Evolutionary conservation across 2,329 filamentous ascomycete genomes (phyloP).

Genomic region (Beauveria medogensis): DNA sequence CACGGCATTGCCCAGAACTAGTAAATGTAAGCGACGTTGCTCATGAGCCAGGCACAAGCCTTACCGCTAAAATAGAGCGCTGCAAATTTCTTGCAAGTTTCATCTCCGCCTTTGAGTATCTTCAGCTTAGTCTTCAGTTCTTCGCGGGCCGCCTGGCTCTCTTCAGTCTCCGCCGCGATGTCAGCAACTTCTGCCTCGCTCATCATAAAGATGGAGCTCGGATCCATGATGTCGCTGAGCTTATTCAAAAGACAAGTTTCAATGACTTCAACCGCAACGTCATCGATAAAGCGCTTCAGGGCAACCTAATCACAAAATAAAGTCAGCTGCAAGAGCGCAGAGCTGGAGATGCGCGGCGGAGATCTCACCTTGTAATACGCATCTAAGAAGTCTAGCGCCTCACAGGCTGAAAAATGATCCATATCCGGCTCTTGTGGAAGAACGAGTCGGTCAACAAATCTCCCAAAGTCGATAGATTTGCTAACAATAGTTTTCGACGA

Average conservation of each 20-base stretch:
- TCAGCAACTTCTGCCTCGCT: slow-evolving; percentile 13
- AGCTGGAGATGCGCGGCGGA: not conserved
- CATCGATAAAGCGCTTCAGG: slow-evolving; percentile 16
- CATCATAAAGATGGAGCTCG: slow-evolving; percentile 15
- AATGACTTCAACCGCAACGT: slow-evolving; percentile 19
- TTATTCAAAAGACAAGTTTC: slow-evolving; percentile 16
- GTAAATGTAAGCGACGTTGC: not conserved
- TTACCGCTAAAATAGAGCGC: not conserved
- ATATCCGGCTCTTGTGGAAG: slow-evolving; percentile 17
- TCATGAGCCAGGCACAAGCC: too few species aligned
- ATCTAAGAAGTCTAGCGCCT: slow-evolving; percentile 29
- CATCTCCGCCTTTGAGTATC: not conserved
- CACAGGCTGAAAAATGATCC: slow-evolving; percentile 21
- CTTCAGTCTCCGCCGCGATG: slow-evolving; percentile 17
- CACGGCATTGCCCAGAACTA: not conserved
- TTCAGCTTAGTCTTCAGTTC: not conserved
- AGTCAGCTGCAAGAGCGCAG: not conserved
- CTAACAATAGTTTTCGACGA: not conserved
- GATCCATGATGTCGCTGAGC: slow-evolving; percentile 15
- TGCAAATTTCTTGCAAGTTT: slow-evolving; percentile 5
- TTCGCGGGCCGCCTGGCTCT: not conserved
- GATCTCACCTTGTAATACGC: slow-evolving; percentile 33
- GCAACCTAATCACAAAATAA: slow-evolving; percentile 13
- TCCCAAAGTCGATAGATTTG: not conserved
- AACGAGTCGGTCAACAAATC: not conserved